Conservation (phyloP, 1,139 yeast genomes). For the Magnusiomyces magnusii region DNA sequence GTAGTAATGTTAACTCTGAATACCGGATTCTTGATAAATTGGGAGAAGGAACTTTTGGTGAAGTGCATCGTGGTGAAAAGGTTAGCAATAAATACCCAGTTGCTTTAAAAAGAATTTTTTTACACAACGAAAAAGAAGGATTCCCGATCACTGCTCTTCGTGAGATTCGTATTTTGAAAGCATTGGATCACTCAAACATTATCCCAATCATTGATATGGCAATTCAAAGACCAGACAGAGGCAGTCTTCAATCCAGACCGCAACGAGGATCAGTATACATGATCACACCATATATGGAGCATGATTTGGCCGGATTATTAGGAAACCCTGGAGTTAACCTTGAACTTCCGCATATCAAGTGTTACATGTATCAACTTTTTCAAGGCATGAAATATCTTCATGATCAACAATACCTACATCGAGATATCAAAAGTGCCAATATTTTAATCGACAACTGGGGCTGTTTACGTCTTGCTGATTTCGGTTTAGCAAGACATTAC, state of each 20-base stretch:
- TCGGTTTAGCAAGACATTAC: conserved; percentile 81
- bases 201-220: conserved; percentile 79
- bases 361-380: conserved; percentile 71
- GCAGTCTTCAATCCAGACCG: conserved; percentile 10
- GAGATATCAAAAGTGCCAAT: conserved; percentile 95
- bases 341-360: conserved; percentile 63
- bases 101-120: conserved; percentile 76
- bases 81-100: conserved; percentile 48
- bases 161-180: conserved; percentile 78
- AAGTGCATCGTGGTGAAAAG: conserved; percentile 67
- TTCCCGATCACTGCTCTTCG: conserved; percentile 95
- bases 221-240: conserved; percentile 42
- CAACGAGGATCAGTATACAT: conserved; percentile 53
- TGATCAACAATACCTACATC: conserved; percentile 49
- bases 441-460: conserved; percentile 74
- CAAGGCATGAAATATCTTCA: conserved; percentile 81
- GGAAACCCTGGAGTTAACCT: conserved; percentile 70
- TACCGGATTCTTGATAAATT: conserved; percentile 57
- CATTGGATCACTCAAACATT: conserved; percentile 60
- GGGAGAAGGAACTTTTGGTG: conserved; percentile 89
- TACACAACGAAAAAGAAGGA: conserved; percentile 77
- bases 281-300: conserved; percentile 89
- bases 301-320: conserved; percentile 87
- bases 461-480: conserved; percentile 79
- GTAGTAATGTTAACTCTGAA: conserved; percentile 31